Evolutionary conservation across 306 rosid genomes (phyloP), one percentile per base, ranked within the genome.

Genomic region (peach (Prunus persica)): DNA sequence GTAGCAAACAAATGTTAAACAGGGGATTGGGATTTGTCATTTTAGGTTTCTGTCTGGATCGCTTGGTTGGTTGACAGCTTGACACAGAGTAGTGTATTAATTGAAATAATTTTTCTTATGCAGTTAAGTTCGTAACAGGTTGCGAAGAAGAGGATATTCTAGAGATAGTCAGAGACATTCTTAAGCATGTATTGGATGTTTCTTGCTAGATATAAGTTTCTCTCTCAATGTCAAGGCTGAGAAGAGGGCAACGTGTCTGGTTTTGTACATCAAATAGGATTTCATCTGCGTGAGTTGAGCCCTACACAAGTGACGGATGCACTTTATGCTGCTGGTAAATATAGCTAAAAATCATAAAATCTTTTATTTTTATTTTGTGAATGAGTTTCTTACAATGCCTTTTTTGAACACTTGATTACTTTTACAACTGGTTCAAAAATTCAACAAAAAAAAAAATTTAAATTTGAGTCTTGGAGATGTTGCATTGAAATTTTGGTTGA

Each of bases 111-210:
- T 63, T 74, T 70, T 25, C 73, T 13, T 28, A 11, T 64, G 69
- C 96, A 94, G 97, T 84, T 54, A 88, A 88, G 73, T 94, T 90
- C 65, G 87, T 81, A 71, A 87, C 88, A 38, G 79, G 89, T 0
- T 88, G 76, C 78, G 78, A 85, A 80, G 96, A 89, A 81, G 88
- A 86, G 72, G 91, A 88, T 56, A 81, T 87, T 74, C 65, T 82
- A 34, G 82, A 82, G 64, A 82, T 71, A 52, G 93, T 86, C 67
- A 78, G 65, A 12, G 75, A 60, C 77, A 90, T 93, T 80, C 93
- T 93, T 47, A 83, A 78, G 76, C 97, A 88, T 74, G 91, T 91
- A 27, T 85, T 93, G 57, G 72, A 77, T 75, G 80, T 86, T 80
- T 80, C 79, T 69, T 82, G 86, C 34, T 85, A 71, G 77, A 49